A percentile compares a stretch with the other conserved stretches of the same genome.
Evolutionary conservation across 768 basidiomycete species (phyloP).

Genomic region (Rhizopogon roseolus): DNA sequence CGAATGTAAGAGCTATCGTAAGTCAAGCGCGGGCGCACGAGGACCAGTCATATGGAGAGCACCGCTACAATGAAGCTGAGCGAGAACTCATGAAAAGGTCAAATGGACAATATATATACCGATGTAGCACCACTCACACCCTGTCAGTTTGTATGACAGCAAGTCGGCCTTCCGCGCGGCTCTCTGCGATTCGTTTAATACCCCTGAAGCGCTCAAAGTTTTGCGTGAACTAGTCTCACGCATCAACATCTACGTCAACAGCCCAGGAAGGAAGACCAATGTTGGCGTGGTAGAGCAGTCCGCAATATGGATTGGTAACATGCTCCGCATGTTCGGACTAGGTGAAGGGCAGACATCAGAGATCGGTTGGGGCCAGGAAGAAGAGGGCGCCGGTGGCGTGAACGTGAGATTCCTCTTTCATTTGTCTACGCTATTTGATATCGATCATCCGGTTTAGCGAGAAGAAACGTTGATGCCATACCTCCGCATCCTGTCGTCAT

Average conservation of each 20-base stretch:
- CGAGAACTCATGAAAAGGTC: slow-evolving; percentile 64
- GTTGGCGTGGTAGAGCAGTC: slow-evolving; percentile 58
- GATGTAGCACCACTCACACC: slow-evolving; percentile 6
- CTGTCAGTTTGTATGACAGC: slow-evolving; percentile 60
- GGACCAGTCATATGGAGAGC: slow-evolving; percentile 51
- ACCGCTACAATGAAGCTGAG: slow-evolving; percentile 66
- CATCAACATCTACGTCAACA: slow-evolving; percentile 84
- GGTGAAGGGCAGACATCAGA: slow-evolving; percentile 62
- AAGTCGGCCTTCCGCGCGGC: slow-evolving; percentile 79
- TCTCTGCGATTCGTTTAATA: slow-evolving; percentile 97
- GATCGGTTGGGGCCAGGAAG: slow-evolving; percentile 84
- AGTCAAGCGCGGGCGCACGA: slow-evolving; percentile 48
- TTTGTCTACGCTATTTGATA: slow-evolving; percentile 1
- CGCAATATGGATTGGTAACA: slow-evolving; percentile 65
- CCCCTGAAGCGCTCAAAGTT: slow-evolving; percentile 72
- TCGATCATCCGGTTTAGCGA: slow-evolving; percentile 43
- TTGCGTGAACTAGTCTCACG: slow-evolving; percentile 79
- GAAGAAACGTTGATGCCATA: slow-evolving; percentile 90
- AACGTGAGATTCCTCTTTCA: slow-evolving; percentile 36
- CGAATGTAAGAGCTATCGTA: slow-evolving; percentile 76
- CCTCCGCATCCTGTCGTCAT: slow-evolving; percentile 75
- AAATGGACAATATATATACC: slow-evolving; percentile 7
- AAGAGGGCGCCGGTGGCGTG: slow-evolving; percentile 29
- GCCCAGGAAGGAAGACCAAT: slow-evolving; percentile 54
- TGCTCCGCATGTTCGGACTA: slow-evolving; percentile 77